A percentile compares a stretch with the other conserved stretches of the same genome.
Evolutionary conservation across 192 early-diverging fungal species (phyloP).

Genomic region (Podila horticola): DNA sequence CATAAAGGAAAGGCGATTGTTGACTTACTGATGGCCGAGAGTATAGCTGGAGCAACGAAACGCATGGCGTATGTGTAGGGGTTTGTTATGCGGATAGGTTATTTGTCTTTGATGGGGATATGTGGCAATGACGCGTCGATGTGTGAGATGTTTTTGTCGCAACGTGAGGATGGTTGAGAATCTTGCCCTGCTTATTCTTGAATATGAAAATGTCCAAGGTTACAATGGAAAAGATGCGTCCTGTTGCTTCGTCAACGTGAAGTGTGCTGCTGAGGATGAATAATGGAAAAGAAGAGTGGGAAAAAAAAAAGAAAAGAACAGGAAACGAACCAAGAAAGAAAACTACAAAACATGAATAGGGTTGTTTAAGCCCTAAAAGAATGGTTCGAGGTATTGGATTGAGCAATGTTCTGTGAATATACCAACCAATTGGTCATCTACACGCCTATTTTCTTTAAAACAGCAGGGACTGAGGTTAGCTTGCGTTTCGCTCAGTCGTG

Average conservation of each 20-base stretch:
- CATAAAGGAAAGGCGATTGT: background rate
- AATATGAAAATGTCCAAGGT: no score
- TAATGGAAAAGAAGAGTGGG: background rate
- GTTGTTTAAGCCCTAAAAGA: background rate
- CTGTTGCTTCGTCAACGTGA: background rate
- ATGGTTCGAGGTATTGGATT: background rate
- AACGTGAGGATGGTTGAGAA: background rate
- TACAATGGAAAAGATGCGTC: background rate
- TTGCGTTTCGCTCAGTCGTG: conserved; percentile 15
- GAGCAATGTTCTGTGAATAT: no score
- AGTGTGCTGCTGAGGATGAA: background rate
- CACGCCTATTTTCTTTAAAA: background rate
- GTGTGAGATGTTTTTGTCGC: background rate
- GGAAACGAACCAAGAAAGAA: background rate
- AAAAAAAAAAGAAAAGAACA: background rate
- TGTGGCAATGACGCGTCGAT: background rate
- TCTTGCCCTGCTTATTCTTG: no score
- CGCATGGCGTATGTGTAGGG: conserved; percentile 12
- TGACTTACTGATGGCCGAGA: conserved; percentile 24
- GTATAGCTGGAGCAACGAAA: conserved; percentile 11
- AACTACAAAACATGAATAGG: no score
- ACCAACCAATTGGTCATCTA: background rate
- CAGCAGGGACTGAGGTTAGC: background rate
- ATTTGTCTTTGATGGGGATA: background rate
- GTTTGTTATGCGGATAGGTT: background rate